Conservation (phyloP, 2,329 filamentous ascomycete species). For the Coleophoma cylindrospora region DNA sequence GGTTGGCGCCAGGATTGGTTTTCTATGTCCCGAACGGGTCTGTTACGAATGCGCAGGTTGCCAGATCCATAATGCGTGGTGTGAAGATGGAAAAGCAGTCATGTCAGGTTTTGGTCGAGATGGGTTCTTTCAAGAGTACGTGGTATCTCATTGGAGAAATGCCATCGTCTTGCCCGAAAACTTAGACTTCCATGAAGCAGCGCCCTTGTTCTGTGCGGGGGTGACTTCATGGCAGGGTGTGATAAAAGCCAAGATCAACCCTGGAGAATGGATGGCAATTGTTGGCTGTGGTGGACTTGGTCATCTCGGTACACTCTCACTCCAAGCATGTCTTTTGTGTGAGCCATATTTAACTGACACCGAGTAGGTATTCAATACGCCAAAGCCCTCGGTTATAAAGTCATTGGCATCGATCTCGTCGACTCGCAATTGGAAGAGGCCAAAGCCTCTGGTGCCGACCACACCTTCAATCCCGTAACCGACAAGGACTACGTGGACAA, state of each 20-base stretch:
- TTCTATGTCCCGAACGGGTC: slow-evolving; percentile 6
- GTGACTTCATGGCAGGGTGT: slow-evolving; percentile 29
- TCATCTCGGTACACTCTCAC: slow-evolving; percentile 9
- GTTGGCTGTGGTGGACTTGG: slow-evolving; percentile 15
- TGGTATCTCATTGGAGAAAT: slow-evolving; percentile 38
- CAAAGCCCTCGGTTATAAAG: slow-evolving; percentile 12
- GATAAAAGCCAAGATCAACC: slow-evolving; percentile 7
- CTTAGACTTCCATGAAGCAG: slow-evolving; percentile 28
- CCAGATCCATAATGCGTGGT: slow-evolving; percentile 35
- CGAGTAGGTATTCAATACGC: slow-evolving; percentile 13
- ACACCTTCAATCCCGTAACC: slow-evolving; percentile 11
- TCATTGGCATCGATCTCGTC: slow-evolving; percentile 13
- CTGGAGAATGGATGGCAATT: slow-evolving; percentile 14
- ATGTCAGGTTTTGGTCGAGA: slow-evolving; percentile 36
- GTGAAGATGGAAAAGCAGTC: slow-evolving; percentile 31
- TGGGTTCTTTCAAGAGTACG: slow-evolving; percentile 43
- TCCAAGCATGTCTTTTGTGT: neutral
- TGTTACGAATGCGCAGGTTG: slow-evolving; percentile 35
- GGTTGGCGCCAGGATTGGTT: slow-evolving; percentile 10
- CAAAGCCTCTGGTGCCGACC: slow-evolving; percentile 9
- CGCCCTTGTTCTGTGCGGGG: slow-evolving; percentile 45
- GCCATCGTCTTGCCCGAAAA: slow-evolving; percentile 33
- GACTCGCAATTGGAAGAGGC: slow-evolving; percentile 12
- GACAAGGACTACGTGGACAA: slow-evolving; percentile 12
- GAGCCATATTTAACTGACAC: neutral